Evolutionary conservation across 2,329 filamentous ascomycete genomes (phyloP), one percentile per base, ranked within the genome.

Genomic region (Cladobotryum mycophilum): DNA sequence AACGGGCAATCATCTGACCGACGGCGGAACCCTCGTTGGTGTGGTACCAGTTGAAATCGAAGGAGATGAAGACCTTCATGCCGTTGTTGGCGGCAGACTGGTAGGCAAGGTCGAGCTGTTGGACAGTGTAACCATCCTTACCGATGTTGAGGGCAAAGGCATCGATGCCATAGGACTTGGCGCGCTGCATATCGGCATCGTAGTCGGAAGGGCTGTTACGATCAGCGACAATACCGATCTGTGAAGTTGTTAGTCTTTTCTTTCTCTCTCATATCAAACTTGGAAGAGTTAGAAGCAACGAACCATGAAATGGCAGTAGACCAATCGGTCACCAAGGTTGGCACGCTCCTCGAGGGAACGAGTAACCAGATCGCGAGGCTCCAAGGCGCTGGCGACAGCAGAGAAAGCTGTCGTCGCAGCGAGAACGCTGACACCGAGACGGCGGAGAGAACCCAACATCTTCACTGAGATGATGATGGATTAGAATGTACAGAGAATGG

Each of bases 51-150:
- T 77, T 76, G 60, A 78, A 79, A 64, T 80, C 78, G 54, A 80
- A 81, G 1, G 76, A 80, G 54, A 81, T 71, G 49, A 80, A 79
- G 13, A 79, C 74, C 49, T 78, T 76, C 69, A 80, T 76, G 43
- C 64, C 67, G 25, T 70, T 69, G 7, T 64, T 65, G 9, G 69
- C 67, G 3, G 76, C 74, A 1, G 75, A 75, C n/a, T 72, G 62
- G 53, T 78, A 79, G 1, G 76, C 76, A 33, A 67, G 70, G 1
- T 57, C 63, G 3, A 79, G 70, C 58, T 79, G 75, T n/a, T 66
- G 56, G 46, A 76, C 71, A 1, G 67, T 72, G 49, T 67, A 71
- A 6, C 54, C 50, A 49, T 79, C 75, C 6, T 63, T 61, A 25
- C 73, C 75, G 43, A 78, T 76, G 46, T 77, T 78, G 37, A 78